Percentiles rank a stretch among this genome's conserved stretches.
These are phyloP conservation scores for Chloris gayana DNA, from an alignment of 176 grass and related monocot species.

Conservation along the genomic window DNA sequence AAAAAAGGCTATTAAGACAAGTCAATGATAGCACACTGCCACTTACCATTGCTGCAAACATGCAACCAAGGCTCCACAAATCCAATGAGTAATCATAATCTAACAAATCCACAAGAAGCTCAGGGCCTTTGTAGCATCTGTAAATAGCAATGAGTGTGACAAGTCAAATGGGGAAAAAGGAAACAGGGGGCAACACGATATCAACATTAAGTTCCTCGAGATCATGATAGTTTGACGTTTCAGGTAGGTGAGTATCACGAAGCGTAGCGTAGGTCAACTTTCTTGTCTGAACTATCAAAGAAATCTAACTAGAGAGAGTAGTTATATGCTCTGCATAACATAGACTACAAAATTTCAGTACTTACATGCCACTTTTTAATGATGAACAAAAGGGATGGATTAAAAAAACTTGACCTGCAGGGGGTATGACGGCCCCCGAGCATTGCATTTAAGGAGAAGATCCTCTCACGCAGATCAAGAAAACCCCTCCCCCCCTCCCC, in stretches of 20 bases:
- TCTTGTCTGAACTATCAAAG: neutral
- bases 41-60: conserved; percentile 95
- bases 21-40: neutral
- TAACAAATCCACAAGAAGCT: conserved; percentile 94
- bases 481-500: no score
- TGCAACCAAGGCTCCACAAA: conserved; percentile 99
- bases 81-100: conserved; percentile 99
- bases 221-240: no score
- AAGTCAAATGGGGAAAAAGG: neutral
- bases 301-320: neutral
- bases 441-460: no score
- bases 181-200: neutral
- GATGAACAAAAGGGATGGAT: conserved; percentile 2
- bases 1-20: conserved; percentile 30
- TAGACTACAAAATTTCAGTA: conserved; percentile 6
- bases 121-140: conserved; percentile 87
- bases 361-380: neutral
- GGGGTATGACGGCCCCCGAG: no score
- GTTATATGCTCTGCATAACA: conserved; percentile 20
- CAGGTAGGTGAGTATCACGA: neutral
- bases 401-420: no score
- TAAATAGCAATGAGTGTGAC: conserved; percentile 18
- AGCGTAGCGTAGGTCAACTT: neutral
- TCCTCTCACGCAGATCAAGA: no score
- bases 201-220: no score